phyloP scores from a whole-genome alignment of 1,284 basidiomycete genomes.

The Tylopilus orsonianus region DNA sequence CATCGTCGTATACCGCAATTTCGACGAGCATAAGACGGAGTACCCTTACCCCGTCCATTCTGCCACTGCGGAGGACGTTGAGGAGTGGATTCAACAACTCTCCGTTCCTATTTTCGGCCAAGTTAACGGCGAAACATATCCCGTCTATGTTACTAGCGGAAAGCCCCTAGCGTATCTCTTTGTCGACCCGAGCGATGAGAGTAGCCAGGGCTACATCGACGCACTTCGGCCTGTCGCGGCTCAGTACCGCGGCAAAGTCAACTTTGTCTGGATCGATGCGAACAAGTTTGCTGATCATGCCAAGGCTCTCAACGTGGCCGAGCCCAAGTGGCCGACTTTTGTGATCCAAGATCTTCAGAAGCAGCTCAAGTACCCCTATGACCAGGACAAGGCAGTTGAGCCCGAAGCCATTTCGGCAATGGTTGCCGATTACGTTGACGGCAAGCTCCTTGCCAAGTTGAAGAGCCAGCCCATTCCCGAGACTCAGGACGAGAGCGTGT shows the following conservation, averaged over 20 bases:
- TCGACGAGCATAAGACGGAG: conserved; percentile 82
- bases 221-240: conserved; percentile 76
- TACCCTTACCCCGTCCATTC: conserved; percentile 68
- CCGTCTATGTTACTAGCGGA: conserved; percentile 75
- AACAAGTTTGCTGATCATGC: conserved; percentile 95
- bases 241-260: conserved; percentile 83
- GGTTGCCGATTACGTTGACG: conserved; percentile 67
- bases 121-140: conserved; percentile 94
- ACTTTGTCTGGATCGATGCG: conserved; percentile 99
- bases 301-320: conserved; percentile 86
- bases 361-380: conserved; percentile 89
- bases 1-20: conserved; percentile 90
- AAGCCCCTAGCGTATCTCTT: conserved; percentile 97
- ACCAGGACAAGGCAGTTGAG: conserved; percentile 65
- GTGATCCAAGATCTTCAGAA: conserved; percentile 86
- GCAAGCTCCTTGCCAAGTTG: conserved; percentile 79
- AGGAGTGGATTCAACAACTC: conserved; percentile 80
- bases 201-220: conserved; percentile 68
- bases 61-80: conserved; percentile 62
- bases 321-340: conserved; percentile 89
- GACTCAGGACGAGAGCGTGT: conserved; percentile 81
- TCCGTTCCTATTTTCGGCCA: conserved; percentile 90
- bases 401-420: conserved; percentile 58
- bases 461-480: conserved; percentile 91
- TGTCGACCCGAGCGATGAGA: conserved; percentile 76